A percentile compares a stretch with the other conserved stretches of the same genome.
Evolutionary conservation across 257 asterid genomes (phyloP).

Genomic region (Gynochthodes officinalis): DNA sequence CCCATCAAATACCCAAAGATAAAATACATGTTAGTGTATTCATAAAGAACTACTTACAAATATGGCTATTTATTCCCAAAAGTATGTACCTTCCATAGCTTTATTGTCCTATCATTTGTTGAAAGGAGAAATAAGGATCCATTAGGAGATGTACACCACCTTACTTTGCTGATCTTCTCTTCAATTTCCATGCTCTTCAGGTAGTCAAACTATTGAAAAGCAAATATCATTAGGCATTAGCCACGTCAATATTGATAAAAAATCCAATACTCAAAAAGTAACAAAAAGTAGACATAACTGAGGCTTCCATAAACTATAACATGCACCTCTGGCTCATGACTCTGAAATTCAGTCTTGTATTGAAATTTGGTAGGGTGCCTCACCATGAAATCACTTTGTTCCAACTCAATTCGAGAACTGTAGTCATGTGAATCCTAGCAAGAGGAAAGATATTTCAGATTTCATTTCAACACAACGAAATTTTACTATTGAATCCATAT

Average conservation of each 20-base stretch:
- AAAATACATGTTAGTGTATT: not conserved
- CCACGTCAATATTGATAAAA: conserved; percentile 13
- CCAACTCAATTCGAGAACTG: conserved; percentile 55
- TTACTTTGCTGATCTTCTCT: conserved; percentile 67
- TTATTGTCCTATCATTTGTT: conserved; percentile 77
- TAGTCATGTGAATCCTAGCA: conserved; percentile 40
- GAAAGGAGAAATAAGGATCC: conserved; percentile 64
- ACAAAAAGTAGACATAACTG: not conserved
- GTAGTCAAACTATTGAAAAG: conserved; percentile 64
- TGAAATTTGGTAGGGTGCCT: conserved; percentile 50
- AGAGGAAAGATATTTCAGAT: conserved; percentile 4
- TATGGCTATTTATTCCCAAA: conserved; percentile 5
- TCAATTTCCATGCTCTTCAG: conserved; percentile 86
- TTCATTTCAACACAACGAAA: not conserved
- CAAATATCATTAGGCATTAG: conserved; percentile 21
- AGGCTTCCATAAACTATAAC: not conserved
- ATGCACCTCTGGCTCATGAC: conserved; percentile 87
- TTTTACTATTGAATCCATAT: not conserved
- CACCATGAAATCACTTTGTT: conserved; percentile 40
- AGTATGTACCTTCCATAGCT: conserved; percentile 73
- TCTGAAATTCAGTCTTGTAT: conserved; percentile 85
- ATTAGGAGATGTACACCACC: conserved; percentile 56
- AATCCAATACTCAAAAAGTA: not conserved
- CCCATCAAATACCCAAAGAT: not conserved
- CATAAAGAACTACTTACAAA: not conserved